Evolutionary conservation across 2,329 filamentous ascomycete genomes (phyloP), one percentile per base, ranked within the genome.

Genomic region (Fusarium tupiense): DNA sequence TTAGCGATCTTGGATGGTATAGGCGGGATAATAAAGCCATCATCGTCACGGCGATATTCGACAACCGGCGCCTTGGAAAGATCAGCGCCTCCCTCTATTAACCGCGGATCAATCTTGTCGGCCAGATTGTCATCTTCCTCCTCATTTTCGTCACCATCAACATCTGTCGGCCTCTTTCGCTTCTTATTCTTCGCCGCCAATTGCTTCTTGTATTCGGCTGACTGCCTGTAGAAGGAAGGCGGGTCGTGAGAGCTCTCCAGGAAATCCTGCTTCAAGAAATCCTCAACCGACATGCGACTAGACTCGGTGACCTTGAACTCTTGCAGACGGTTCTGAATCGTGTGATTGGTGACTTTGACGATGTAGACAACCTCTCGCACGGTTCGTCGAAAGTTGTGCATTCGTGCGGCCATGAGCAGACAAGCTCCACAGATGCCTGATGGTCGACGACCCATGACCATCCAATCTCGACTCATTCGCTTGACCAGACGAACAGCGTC

Each of bases 381-480:
- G 0, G 95, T 98, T 24, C 96, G 92, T 50, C 96, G 93, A 81
- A 97, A 99, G 83, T 98, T 98, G 88, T 98, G 97, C 93, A 98
- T 98, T 60, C 96, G 93, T 14, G 96, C 96, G 12, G 96, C 96
- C 81, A 99, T 92, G 70, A 99, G 93, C 54, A 99, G 89, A 75
- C 95, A 97, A 19, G 96, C 96, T 71, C 96, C 96, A 81, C 95
- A 98, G 62, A 98, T 92, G 75, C 96, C 96, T 12, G 96, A 96
- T 22, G 96, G 96, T 46, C 96, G 92, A 79, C 96, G 93, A 77
- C 96, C 96, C 81, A 95, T 94, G 53, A 95, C 92, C 90, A 99
- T 98, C 95, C 96, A 98, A 84, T 99, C 96, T 61, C 94, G 89
- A 74, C 94, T 95, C 96, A 99, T 98, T 71, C 96, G 92, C 81